Evolutionary conservation across 805 yeast species (phyloP).

Genomic region (Hanseniaspora pseudoguilliermondii): DNA sequence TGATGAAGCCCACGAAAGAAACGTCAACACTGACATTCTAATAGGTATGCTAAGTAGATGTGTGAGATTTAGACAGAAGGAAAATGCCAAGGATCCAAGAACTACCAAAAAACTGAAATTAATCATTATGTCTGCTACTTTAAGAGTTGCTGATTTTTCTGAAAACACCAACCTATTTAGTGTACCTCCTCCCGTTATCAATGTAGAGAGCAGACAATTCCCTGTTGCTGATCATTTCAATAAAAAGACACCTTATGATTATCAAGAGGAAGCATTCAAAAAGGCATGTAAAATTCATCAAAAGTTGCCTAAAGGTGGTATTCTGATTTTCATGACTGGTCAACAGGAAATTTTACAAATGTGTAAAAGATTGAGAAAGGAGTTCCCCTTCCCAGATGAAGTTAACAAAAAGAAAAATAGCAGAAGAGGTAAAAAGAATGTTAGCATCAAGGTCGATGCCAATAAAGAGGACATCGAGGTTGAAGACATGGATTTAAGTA

Average conservation of each 20-base stretch:
- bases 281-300: conserved; percentile 81
- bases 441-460: conserved; percentile 38
- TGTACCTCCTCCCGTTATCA: conserved; percentile 71
- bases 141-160: conserved; percentile 84
- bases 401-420: conserved; percentile 17
- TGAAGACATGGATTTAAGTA: conserved; percentile 74
- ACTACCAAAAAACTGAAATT: conserved; percentile 56
- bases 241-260: conserved; percentile 62
- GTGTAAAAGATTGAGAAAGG: conserved; percentile 54
- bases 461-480: conserved; percentile 63
- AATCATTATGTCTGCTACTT: conserved; percentile 92
- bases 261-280: conserved; percentile 71
- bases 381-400: conserved; percentile 44
- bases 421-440: conserved; percentile 20
- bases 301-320: conserved; percentile 84
- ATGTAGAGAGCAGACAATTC: conserved; percentile 83
- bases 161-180: conserved; percentile 61
- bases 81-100: conserved; percentile 35
- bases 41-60: conserved; percentile 91
- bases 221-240: conserved; percentile 90
- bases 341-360: conserved; percentile 76
- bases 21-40: conserved; percentile 86
- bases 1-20: conserved; percentile 97
- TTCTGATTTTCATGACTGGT: conserved; percentile 83
- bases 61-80: conserved; percentile 52